Base-by-base conservation (phyloP, 2,329 filamentous ascomycete genomes). In the Monosporascus ibericus region DNA sequence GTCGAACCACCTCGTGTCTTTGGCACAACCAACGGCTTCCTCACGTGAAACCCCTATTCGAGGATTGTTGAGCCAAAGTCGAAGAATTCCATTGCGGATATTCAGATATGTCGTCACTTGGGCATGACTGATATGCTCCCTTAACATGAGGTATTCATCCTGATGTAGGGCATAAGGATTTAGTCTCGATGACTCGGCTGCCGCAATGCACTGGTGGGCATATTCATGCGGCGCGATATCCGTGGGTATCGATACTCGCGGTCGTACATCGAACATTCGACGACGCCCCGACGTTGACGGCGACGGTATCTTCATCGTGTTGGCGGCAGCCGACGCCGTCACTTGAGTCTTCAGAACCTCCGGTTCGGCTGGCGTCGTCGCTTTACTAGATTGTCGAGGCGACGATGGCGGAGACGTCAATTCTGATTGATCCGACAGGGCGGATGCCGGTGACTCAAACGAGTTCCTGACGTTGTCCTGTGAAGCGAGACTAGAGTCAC, bases 61-160 rank as follows among this genome's bases (percentile, higher is more conserved):
- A 7, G 94, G 90, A 64, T 95, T 95, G 60, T 86, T 82, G 37
- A 88, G 80, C 94, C 94, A 99, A 40, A 97, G 72, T 51, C 94
- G 82, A 50, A 99, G 75, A 54, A 99, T 96, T 17, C 90, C 89
- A 68, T 99, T 99, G 61, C 94, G 83, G 56, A 99, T 94, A 68
- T 97, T 97, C 50, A 99, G 76, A 71, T 99, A 99, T 14, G 90
- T 89, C 3, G 92, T 96, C 59, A 96, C 90, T 70, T 99, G 94
- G 34, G 86, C 79, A 63, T 90, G 86, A 65, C 87, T 95, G 60
- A 99, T 84, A 62, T 95, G 86, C 56, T 88, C 79, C 56, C 89
- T 83, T 40, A 99, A 74, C 54, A 96, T 77, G 54, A 80, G 75
- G 66, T 96, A 92, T 69, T 99, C 94, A 56, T 89, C 86, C 25